These are phyloP conservation scores for Ascochyta pisi DNA, from an alignment of 2,329 filamentous ascomycete genomes.

Conservation along the genomic window DNA sequence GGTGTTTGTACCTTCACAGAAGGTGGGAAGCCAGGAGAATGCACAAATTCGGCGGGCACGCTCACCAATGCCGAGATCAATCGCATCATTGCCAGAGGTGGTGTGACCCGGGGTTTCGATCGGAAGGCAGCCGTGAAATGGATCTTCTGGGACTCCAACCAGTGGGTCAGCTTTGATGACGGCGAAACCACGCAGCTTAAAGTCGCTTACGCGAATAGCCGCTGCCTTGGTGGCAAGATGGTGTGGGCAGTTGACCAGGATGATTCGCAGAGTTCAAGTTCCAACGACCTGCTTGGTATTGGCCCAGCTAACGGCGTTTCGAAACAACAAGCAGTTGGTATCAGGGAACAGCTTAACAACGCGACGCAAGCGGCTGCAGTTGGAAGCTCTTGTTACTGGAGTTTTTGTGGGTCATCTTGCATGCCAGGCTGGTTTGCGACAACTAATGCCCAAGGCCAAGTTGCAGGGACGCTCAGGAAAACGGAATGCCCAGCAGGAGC, in stretches of 20 bases:
- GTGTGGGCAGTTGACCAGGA: neutral
- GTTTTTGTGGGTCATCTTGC: neutral
- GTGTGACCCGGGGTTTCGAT: slow-evolving; percentile 22
- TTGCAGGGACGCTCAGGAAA: neutral
- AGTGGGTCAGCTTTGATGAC: slow-evolving; percentile 41
- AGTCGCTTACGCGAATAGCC: slow-evolving; percentile 51
- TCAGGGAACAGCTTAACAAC: neutral
- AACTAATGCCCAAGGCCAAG: neutral
- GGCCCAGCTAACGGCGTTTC: neutral
- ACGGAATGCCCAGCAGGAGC: neutral
- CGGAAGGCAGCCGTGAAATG: too few relatives aligned
- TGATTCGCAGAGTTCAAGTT: neutral
- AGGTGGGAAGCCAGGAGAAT: slow-evolving; percentile 26
- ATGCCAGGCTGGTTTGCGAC: neutral
- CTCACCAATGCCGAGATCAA: slow-evolving; percentile 48
- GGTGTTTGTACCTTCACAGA: slow-evolving; percentile 28
- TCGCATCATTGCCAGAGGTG: slow-evolving; percentile 29
- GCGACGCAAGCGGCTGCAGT: neutral
- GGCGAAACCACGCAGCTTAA: slow-evolving; percentile 54
- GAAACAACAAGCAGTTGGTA: neutral
- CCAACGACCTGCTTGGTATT: neutral
- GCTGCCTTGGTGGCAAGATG: too few relatives aligned
- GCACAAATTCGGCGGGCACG: slow-evolving; percentile 37
- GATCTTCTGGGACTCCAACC: slow-evolving; percentile 32
- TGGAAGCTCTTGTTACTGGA: neutral